A percentile compares a stretch with the other conserved stretches of the same genome.
Evolutionary conservation across 768 basidiomycete species (phyloP).

Genomic region (Imleria badia): DNA sequence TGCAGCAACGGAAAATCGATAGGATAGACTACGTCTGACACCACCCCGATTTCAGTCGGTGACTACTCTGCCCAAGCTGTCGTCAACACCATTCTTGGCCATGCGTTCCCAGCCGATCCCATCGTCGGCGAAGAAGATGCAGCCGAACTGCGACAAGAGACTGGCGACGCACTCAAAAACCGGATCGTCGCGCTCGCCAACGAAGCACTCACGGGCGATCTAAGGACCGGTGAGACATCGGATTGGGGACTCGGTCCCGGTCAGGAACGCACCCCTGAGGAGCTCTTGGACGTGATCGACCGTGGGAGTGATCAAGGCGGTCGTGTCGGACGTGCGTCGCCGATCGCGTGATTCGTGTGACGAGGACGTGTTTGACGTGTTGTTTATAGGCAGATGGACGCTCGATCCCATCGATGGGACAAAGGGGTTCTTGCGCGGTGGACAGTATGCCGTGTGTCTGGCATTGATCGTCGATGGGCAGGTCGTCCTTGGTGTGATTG

Average conservation of each 20-base stretch:
- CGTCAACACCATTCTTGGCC: constrained; percentile 74
- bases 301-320: constrained; percentile 77
- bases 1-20: constrained; percentile 8
- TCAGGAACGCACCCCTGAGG: constrained; percentile 46
- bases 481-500: constrained; percentile 83
- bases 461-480: constrained; percentile 77
- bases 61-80: constrained; percentile 95
- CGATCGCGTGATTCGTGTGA: background rate
- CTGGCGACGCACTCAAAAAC: constrained; percentile 45
- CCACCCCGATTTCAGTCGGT: constrained; percentile 55
- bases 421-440: constrained; percentile 89
- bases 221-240: constrained; percentile 52
- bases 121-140: constrained; percentile 98
- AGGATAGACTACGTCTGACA: background rate
- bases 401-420: constrained; percentile 93
- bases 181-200: constrained; percentile 83
- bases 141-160: constrained; percentile 60
- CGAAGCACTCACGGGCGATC: constrained; percentile 62
- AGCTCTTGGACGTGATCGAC: constrained; percentile 86
- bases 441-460: constrained; percentile 91
- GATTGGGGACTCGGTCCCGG: constrained; percentile 76
- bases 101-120: constrained; percentile 79
- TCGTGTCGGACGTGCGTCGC: constrained; percentile 60
- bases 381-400: constrained; percentile 71
- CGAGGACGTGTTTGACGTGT: background rate